Base-by-base conservation (phyloP, 2,329 filamentous ascomycete genomes). In the Orbilia quercus region DNA sequence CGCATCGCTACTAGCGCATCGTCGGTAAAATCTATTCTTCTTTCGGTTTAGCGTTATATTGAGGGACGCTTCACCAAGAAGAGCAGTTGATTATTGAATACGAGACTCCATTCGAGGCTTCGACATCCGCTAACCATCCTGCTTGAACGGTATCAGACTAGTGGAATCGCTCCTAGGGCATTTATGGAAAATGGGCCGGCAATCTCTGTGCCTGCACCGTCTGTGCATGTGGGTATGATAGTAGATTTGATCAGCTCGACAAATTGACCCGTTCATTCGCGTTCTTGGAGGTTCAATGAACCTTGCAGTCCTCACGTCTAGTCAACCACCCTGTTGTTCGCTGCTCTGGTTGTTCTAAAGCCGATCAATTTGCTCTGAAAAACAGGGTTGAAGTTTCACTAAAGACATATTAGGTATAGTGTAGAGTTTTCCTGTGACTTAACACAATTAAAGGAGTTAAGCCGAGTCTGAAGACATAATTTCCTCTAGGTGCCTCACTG, bases 21-120 rank as follows among this genome's bases (percentile, higher is more conserved):
- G 28, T 38, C 44, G 45, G 53, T 40, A 64, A 72, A 25, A 34
- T 14, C 45, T 25, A 38, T 59, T 16, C 53, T 25, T 12, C 11
- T 71, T 58, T 25, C 40, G 28, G 67, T 34, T 48, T 72, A 72
- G 67, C 38, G 23, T 34, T 20, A 7, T 31, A 22, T 16, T 34
- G 28, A 55, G 38, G 34, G 23, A 45, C 57, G 12, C 14, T 48
- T 18, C 31, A 38, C 9, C 45, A 50, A 31, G 20, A 54, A 31
- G 28, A 31, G 22, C 28, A 36, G 50, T 50, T 22, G 53, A 18
- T 48, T 54, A n/a, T 53, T 28, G 64, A 60, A 60, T 60, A 59
- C 65, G 48, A 63, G 57, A 31, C 42, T 47, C 38, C 16, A 53
- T 64, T 70, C 60, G 65, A 57, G 58, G 66, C 66, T 58, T 20